phyloP scores from a whole-genome alignment of 1,284 basidiomycete genomes.

The Vanrija sp. region DNA sequence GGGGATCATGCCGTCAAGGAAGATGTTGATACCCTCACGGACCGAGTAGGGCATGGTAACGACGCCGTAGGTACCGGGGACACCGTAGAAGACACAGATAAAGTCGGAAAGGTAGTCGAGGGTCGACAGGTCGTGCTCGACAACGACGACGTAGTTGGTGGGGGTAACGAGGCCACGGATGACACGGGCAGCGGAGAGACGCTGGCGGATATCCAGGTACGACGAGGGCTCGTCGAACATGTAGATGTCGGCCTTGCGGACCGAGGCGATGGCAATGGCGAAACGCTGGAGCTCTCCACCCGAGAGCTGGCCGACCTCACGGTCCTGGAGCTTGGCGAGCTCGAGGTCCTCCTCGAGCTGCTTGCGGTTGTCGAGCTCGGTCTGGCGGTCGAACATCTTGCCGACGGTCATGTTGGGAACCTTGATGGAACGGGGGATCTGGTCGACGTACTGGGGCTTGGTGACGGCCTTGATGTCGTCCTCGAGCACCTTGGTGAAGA shows the following conservation, averaged over 20 bases:
- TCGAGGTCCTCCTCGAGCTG: slow-evolving; percentile 77
- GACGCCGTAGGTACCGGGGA: slow-evolving; percentile 94
- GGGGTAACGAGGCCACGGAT: slow-evolving; percentile 79
- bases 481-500: slow-evolving; percentile 97
- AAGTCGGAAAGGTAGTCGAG: slow-evolving; percentile 96
- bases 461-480: slow-evolving; percentile 96
- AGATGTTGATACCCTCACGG: slow-evolving; percentile 97
- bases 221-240: slow-evolving; percentile 81
- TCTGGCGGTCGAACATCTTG: slow-evolving; percentile 71
- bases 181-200: slow-evolving; percentile 89
- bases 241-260: slow-evolving; percentile 81
- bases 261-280: slow-evolving; percentile 57
- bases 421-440: slow-evolving; percentile 93
- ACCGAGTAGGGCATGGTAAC: slow-evolving; percentile 97
- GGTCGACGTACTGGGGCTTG: slow-evolving; percentile 98
- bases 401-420: slow-evolving; percentile 70
- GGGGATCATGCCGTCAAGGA: slow-evolving; percentile 94
- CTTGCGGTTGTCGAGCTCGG: slow-evolving; percentile 65
- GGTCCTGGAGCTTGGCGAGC: slow-evolving; percentile 73
- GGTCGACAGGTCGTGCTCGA: slow-evolving; percentile 96
- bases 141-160: slow-evolving; percentile 85
- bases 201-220: slow-evolving; percentile 92
- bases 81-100: slow-evolving; percentile 93
- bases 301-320: slow-evolving; percentile 78
- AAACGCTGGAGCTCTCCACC: slow-evolving; percentile 96